Evolutionary conservation across 1,284 basidiomycete species (phyloP).

Genomic region (Trametes hirsuta): DNA sequence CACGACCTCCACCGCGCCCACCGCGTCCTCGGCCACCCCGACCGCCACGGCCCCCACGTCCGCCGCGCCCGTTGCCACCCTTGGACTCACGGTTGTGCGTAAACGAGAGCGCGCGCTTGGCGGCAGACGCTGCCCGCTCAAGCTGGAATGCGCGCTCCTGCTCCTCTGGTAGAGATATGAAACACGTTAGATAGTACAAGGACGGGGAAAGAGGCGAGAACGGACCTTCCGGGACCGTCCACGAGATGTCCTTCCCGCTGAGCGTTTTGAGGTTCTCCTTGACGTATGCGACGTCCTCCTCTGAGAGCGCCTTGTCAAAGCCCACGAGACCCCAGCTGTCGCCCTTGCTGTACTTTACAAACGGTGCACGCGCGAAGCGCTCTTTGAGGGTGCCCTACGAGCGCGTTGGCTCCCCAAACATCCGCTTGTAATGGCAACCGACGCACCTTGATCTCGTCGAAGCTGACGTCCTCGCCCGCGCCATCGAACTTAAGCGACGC

Average conservation of each 20-base stretch:
- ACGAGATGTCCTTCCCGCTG: constrained; percentile 62
- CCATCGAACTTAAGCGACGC: constrained; percentile 80
- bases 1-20: constrained; percentile 38
- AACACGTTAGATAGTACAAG: constrained; percentile 3
- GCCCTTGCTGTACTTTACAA: constrained; percentile 69
- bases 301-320: constrained; percentile 64
- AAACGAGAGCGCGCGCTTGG: constrained; percentile 45
- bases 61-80: constrained; percentile 42
- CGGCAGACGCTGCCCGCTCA: constrained; percentile 70
- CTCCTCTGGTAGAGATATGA: constrained; percentile 44
- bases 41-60: constrained; percentile 47
- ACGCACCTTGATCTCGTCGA: constrained; percentile 71
- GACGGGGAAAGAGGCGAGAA: not conserved
- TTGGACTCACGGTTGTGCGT: constrained; percentile 33
- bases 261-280: constrained; percentile 65
- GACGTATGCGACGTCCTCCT: constrained; percentile 67
- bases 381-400: constrained; percentile 74
- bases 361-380: constrained; percentile 75
- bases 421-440: constrained; percentile 23
- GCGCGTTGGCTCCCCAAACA: constrained; percentile 2
- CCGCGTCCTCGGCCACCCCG: constrained; percentile 44
- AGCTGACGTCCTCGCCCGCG: constrained; percentile 65
- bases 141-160: constrained; percentile 72
- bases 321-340: constrained; percentile 48
- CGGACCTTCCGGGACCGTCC: constrained; percentile 64